Base-by-base conservation (phyloP, 2,329 filamentous ascomycete genomes). In the Hypomyces rosellus region DNA sequence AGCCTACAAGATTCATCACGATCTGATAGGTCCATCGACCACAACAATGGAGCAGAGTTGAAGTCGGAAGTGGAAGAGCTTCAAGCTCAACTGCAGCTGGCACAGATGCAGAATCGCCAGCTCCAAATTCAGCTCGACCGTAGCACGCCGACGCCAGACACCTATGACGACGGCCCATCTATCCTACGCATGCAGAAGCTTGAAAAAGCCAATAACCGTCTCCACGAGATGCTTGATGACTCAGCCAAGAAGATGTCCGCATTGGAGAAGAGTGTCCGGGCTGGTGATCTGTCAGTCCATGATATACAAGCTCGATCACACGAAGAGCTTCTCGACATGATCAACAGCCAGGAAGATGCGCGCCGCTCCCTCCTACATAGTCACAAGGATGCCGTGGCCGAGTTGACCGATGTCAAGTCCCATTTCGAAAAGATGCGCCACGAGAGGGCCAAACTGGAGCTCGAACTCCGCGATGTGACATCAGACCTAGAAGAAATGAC, bases 181-280 rank as follows among this genome's bases (percentile, higher is more conserved):
- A 66, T 87, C 44, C 80, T 85, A 49, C 84, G 93, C 14, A 85
- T 96, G 61, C 87, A 95, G 64, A 92, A 96, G 70, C 79, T 97
- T 5, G 92, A 97, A 69, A 84, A 89, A 59, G 92, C 88, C 64
- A 97, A 97, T 69, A 91, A 81, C 66, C 84, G 90, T 50, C 78
- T 97, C 13, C 92, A 97, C 62, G 89, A 95, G 55, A 89, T 95
- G 80, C 84, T 97, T 5, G 92, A 97, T 66, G 90, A 96, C 66
- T 96, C 92, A 3, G 78, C 86, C 15, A 92, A 89, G 75, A 96
- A 96, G 71, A 86, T 96, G 2, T 96, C 92, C 6, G 81, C 86
- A 1, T 72, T 97, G 18, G 93, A 97, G 69, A 87, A 88, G 65
- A 90, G 84, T 53, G 85, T 97, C 51, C 87, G 86, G 51, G 88